Evolutionary conservation across 768 basidiomycete species (phyloP), one percentile per base, ranked within the genome.

Genomic region (Mycena olivaceomarginata): DNA sequence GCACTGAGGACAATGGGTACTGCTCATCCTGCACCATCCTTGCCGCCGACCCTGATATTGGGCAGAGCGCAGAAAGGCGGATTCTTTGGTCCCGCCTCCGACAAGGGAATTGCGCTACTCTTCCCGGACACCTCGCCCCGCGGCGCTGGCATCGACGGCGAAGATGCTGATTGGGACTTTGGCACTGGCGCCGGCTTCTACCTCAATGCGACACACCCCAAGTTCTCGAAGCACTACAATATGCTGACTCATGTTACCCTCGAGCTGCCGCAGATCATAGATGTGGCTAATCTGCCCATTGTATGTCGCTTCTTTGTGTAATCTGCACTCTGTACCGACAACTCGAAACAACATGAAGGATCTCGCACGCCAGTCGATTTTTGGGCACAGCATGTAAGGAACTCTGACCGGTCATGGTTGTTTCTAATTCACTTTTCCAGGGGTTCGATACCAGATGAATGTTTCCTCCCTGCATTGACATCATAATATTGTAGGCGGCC

Each of bases 161-260:
- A 97, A 87, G 90, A 93, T 46, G 89, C 90, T 70, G 90, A 93
- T 83, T 98, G 96, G 96, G 95, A 98, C 81, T 97, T 98, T 84
- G 98, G 98, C 53, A 94, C 93, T 39, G 97, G 97, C 86, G 98
- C 98, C 60, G 98, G 98, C 46, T 99, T 99, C 88, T 99, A 99
- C 85, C 84, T 99, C 80, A 93, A 98, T 83, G 98, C 98, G 4
- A 98, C 97, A 2, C 90, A 92, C 74, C 89, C 92, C 8, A 92
- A 92, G 82, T 96, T 91, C 82, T 85, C 93, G 37, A 92, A 90
- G 81, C 88, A 96, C 84, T 98, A 98, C 84, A 95, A 95, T 84
- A 99, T 99, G 98, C 91, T 94, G 72, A 94, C 93, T 16, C 93
- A 96, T 82, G 88, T 99, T 79, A 94, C 94, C 13, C 82, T 92